Conservation (phyloP, 306 rosid genomes). For the Begonia masoniana region DNA sequence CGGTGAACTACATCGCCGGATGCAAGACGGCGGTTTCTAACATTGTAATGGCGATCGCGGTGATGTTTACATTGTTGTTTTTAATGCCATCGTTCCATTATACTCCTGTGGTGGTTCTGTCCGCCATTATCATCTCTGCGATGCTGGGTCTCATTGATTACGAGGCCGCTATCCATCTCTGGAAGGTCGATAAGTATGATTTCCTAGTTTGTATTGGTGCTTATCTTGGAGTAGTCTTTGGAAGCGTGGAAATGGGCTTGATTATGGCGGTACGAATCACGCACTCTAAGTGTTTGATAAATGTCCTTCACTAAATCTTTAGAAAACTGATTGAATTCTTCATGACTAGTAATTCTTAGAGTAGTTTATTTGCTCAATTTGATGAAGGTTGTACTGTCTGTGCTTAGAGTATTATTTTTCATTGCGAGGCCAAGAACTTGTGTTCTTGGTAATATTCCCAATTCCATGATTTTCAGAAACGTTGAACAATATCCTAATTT, state of each 20-base stretch:
- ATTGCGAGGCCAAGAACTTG: constrained; percentile 11
- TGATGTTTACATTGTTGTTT: constrained; percentile 1
- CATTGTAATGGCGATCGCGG: neutral
- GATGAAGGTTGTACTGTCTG: constrained; percentile 10
- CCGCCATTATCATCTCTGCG: constrained; percentile 1
- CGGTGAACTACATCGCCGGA: neutral
- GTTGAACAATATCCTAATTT: constrained; percentile 10
- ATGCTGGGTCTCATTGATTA: neutral
- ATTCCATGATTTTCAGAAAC: constrained; percentile 11
- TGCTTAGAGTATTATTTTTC: constrained; percentile 8
- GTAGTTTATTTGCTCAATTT: neutral
- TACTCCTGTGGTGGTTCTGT: neutral
- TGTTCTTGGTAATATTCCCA: constrained; percentile 10
- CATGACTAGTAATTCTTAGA: neutral
- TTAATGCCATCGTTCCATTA: neutral
- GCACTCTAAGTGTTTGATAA: neutral
- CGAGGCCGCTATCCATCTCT: neutral
- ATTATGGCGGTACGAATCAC: neutral
- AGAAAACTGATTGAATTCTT: neutral
- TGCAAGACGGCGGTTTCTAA: neutral
- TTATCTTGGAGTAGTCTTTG: neutral
- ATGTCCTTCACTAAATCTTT: neutral
- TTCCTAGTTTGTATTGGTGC: constrained; percentile 1
- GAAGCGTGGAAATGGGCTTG: neutral
- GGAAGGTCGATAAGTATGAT: neutral